Evolutionary conservation across 2,329 filamentous ascomycete species (phyloP), one percentile per base, ranked within the genome.

Genomic region (Trichoderma lentiforme): DNA sequence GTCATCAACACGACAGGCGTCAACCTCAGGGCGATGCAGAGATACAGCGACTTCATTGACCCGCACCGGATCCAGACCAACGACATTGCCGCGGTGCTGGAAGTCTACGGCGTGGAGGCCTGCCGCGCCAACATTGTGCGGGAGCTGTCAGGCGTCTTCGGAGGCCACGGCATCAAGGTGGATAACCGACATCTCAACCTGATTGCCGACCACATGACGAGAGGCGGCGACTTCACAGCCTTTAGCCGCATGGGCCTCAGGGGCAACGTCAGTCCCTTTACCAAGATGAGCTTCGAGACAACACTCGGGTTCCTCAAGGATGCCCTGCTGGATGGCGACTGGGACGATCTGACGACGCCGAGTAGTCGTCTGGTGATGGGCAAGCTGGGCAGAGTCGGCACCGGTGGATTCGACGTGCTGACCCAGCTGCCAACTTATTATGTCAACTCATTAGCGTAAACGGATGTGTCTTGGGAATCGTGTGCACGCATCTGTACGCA

Each of bases 201-300:
- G 76, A 98, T 99, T 77, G 95, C 93, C 61, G 96, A 99, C 81
- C 94, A 94, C 81, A 99, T 99, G 96, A 99, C 96, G n/a, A 89
- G 95, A 68, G 91, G 91, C 73, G 96, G 96, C 75, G 91, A 90
- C 2, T 99, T 97, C 84, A 92, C 91, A 62, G 91, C 96, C 1
- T 99, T 99, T 84, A 97, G 93, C 83, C 92, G 96, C 63, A 97
- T 93, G 79, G 96, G 95, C 1, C 85, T 99, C 73, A 91, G 90
- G 79, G 91, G 93, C 75, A 95, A 93, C 78, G 91, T 95, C 32
- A 95, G 91, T 75, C 94, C 96, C 0, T 95, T 99, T 77, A 95
- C 96, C 83, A 98, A 98, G 87, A 98, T 98, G 95, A 97, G 93
- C 81, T 99, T 98, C 84, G 96, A 99, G 87, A 99, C 96, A 4